These are phyloP conservation scores for Tetrahymena thermophila DNA, from an alignment of 73 alveolate genomes.

Conservation along the genomic window DNA sequence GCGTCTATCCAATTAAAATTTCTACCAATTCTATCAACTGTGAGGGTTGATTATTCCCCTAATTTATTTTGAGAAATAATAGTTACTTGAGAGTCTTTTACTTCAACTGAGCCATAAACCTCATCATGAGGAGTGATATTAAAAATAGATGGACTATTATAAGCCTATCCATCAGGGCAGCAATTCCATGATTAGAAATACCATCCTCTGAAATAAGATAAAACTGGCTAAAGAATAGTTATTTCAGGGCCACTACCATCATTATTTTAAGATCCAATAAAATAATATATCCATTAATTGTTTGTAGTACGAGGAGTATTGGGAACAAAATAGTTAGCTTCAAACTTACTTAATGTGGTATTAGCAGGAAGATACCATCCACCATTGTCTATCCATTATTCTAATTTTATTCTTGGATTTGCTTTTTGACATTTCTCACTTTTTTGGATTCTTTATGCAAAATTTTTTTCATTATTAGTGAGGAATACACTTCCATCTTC, in stretches of 20 bases:
- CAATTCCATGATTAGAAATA: background rate
- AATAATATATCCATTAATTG: too few species aligned
- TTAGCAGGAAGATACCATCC: background rate
- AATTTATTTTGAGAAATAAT: background rate
- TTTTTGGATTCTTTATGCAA: background rate
- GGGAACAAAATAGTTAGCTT: background rate
- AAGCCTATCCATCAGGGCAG: background rate
- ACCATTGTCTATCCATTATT: background rate
- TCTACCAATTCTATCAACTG: background rate
- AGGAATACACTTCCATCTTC: background rate
- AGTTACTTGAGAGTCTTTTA: background rate
- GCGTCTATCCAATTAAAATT: background rate
- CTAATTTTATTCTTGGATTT: background rate
- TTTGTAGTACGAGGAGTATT: background rate
- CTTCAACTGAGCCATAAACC: background rate
- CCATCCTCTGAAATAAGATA: background rate
- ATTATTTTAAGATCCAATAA: background rate
- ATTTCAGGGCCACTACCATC: background rate
- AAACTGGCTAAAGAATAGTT: background rate
- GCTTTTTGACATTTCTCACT: background rate
- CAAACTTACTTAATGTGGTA: background rate
- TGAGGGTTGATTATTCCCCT: background rate
- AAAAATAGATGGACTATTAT: background rate
- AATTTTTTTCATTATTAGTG: background rate
- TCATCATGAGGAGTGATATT: background rate